Conservation (phyloP, 306 rosid genomes). For the Senna tora region DNA sequence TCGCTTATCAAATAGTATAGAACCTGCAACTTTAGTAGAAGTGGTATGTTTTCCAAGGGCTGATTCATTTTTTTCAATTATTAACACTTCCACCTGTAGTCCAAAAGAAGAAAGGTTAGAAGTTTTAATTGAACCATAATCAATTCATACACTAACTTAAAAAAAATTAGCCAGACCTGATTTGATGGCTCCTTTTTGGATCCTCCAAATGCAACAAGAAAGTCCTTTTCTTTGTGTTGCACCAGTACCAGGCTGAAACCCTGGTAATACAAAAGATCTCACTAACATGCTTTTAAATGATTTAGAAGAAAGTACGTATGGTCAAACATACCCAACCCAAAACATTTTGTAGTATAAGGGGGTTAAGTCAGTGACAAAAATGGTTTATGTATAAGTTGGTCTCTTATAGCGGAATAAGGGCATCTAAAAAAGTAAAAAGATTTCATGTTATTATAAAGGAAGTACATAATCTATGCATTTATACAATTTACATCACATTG, state of each 20-base stretch:
- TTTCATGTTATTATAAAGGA: not conserved
- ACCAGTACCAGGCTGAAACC: conserved; percentile 85
- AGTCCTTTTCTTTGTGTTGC: conserved; percentile 87
- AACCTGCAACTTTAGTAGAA: conserved; percentile 53
- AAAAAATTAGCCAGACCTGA: conserved; percentile 60
- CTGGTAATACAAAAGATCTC: conserved; percentile 46
- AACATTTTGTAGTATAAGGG: not conserved
- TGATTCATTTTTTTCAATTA: conserved; percentile 68
- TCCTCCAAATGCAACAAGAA: conserved; percentile 98
- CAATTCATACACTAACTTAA: conserved; percentile 11
- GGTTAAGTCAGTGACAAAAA: conserved; percentile 1
- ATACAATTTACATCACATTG: conserved; percentile 1
- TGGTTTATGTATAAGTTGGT: conserved; percentile 4
- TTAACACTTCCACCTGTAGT: conserved; percentile 82
- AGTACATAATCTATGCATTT: conserved; percentile 1
- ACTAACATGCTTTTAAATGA: conserved; percentile 25
- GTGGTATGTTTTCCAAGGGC: conserved; percentile 45
- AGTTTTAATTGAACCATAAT: conserved; percentile 23
- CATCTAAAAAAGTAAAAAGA: not conserved
- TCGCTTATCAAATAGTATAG: conserved; percentile 50
- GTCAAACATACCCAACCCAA: conserved; percentile 11
- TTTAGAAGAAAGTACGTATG: conserved; percentile 20
- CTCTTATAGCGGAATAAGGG: not conserved
- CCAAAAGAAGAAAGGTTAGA: not conserved
- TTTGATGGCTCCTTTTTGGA: conserved; percentile 88